Conservation (phyloP, 1,139 yeast species). For the Pichia sp. region DNA sequence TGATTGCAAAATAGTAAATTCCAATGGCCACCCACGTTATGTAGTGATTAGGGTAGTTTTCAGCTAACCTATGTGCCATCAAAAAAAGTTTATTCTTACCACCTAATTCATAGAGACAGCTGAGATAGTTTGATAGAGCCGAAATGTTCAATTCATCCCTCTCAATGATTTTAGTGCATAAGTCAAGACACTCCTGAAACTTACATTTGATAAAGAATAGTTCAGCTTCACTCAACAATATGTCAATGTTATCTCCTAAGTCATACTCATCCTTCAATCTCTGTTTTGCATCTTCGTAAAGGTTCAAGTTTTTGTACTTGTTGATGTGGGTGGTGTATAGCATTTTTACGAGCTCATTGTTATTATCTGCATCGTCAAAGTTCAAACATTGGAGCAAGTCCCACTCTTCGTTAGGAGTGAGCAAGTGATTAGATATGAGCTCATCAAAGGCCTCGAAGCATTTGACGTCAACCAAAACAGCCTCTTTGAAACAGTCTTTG, state of each 20-base stretch:
- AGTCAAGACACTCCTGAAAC: constrained; percentile 67
- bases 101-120: constrained; percentile 82
- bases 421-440: constrained; percentile 64
- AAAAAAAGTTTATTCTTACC: constrained; percentile 77
- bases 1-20: constrained; percentile 75
- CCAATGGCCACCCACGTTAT: constrained; percentile 94
- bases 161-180: constrained; percentile 60
- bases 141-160: constrained; percentile 69
- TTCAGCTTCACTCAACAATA: constrained; percentile 69
- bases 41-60: constrained; percentile 74
- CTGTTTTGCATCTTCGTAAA: constrained; percentile 63
- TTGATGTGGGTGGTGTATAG: constrained; percentile 75
- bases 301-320: constrained; percentile 60
- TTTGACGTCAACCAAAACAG: constrained; percentile 80
- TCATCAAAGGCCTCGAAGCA: constrained; percentile 93
- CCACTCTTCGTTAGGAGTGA: constrained; percentile 89
- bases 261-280: constrained; percentile 68
- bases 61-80: constrained; percentile 83
- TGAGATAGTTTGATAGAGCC: constrained; percentile 74
- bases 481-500: constrained; percentile 83
- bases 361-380: constrained; percentile 73
- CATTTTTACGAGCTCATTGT: constrained; percentile 71
- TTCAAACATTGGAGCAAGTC: constrained; percentile 64
- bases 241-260: constrained; percentile 64
- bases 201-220: constrained; percentile 71